Conservation (phyloP, 495 filamentous ascomycete genomes). For the Echria macrotheca region DNA sequence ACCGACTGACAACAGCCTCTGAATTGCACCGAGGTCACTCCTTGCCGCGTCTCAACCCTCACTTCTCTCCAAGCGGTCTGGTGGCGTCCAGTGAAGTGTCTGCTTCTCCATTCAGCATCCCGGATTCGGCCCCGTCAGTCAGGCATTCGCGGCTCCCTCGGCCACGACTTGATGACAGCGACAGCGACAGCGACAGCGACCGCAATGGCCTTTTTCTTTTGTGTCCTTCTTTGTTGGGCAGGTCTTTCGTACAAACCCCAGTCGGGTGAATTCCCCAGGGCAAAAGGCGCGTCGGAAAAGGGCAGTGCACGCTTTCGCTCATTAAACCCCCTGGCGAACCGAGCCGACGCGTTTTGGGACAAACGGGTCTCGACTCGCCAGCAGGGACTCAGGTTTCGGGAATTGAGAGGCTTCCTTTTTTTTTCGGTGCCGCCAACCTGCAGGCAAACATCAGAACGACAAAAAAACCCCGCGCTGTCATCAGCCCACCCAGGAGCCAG, state of each 20-base stretch:
- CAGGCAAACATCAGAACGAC: no score
- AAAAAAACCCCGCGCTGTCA: no score
- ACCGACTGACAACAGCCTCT: background rate
- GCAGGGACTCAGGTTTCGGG: conserved; percentile 3
- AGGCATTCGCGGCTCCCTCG: no score
- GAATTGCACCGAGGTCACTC: background rate
- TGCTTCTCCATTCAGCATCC: background rate
- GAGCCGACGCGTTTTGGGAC: background rate
- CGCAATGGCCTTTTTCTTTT: background rate
- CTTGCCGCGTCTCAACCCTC: conserved; percentile 5
- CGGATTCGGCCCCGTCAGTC: background rate
- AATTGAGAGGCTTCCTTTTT: background rate
- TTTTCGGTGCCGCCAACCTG: background rate
- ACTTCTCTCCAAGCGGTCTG: no score
- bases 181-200: background rate
- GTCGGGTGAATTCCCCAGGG: background rate
- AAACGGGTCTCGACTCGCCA: background rate
- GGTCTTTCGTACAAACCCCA: background rate
- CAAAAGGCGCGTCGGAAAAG: background rate
- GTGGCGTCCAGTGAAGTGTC: no score
- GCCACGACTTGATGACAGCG: background rate
- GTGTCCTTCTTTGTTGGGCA: background rate
- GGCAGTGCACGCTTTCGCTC: background rate
- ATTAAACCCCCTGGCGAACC: background rate
- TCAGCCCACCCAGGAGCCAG: no score